A percentile compares a stretch with the other conserved stretches of the same genome.
These are phyloP conservation scores for Trichosporon sp. DNA, from an alignment of 1,284 basidiomycete genomes.

Conservation along the genomic window DNA sequence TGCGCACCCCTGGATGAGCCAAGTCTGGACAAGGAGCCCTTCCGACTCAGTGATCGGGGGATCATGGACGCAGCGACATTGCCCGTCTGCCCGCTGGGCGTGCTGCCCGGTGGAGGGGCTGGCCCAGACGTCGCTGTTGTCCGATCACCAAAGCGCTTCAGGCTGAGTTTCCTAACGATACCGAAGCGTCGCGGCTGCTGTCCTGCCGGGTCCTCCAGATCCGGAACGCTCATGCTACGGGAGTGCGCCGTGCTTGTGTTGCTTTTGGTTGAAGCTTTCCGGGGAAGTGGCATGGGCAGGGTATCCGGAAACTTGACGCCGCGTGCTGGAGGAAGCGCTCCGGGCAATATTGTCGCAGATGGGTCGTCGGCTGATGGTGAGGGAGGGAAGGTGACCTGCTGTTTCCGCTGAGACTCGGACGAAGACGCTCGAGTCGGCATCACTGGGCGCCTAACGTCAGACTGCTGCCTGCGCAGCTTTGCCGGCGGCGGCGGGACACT, in stretches of 20 bases:
- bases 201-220: not conserved
- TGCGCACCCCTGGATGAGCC: not conserved
- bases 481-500: not conserved
- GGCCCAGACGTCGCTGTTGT: not conserved
- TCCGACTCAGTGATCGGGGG: conserved; percentile 13
- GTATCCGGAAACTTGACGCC: conserved; percentile 12
- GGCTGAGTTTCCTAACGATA: conserved; percentile 9
- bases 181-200: conserved; percentile 14
- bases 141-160: conserved; percentile 12
- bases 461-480: not conserved
- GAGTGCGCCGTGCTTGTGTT: not conserved
- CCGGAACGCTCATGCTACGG: conserved; percentile 14
- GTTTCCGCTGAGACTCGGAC: not conserved
- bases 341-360: not conserved
- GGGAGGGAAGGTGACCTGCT: not conserved
- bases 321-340: too few species aligned
- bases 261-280: not conserved
- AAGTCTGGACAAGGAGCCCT: not conserved
- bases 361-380: not conserved
- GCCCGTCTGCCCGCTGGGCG: not conserved
- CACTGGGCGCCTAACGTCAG: conserved; percentile 12
- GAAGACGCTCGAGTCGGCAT: not conserved
- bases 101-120: conserved; percentile 1
- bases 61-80: conserved; percentile 8
- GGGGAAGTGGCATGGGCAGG: not conserved